phyloP scores from a whole-genome alignment of 331 rosid species.

The Acacia pycnantha region DNA sequence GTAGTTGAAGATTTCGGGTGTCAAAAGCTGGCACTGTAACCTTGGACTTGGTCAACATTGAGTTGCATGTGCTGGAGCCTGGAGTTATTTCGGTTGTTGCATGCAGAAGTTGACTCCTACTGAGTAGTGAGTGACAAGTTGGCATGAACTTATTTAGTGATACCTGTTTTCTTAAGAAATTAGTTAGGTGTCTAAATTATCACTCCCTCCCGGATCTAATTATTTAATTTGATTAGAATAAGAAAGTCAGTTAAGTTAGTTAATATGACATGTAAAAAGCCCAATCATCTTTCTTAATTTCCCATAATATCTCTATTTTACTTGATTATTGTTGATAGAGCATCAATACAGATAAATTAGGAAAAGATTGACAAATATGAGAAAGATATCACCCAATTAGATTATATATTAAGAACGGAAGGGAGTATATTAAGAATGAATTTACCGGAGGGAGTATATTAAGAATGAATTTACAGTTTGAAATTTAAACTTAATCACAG shows the following conservation, averaged over 20 bases:
- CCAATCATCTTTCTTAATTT: no score
- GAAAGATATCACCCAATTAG: fast-evolving
- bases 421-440: background rate
- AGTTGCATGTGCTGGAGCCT: slow-evolving; percentile 38
- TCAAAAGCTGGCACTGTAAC: slow-evolving; percentile 3
- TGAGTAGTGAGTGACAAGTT: background rate
- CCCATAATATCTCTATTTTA: no score
- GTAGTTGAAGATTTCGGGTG: slow-evolving; percentile 34
- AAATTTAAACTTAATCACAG: background rate
- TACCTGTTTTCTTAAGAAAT: background rate
- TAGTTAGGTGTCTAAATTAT: background rate
- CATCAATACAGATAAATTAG: no score
- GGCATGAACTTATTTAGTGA: background rate
- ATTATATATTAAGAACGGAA: no score
- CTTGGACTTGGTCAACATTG: background rate
- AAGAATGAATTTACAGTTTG: background rate
- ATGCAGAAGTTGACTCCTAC: background rate
- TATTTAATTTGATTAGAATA: no score
- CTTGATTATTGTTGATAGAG: no score
- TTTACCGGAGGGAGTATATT: background rate
- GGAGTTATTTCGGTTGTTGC: slow-evolving; percentile 45
- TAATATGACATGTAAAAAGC: no score
- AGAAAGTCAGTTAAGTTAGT: no score
- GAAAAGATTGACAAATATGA: no score
- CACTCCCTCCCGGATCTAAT: no score